Conservation (phyloP, 305 asterid genomes). For the Fraxinus paxiana region DNA sequence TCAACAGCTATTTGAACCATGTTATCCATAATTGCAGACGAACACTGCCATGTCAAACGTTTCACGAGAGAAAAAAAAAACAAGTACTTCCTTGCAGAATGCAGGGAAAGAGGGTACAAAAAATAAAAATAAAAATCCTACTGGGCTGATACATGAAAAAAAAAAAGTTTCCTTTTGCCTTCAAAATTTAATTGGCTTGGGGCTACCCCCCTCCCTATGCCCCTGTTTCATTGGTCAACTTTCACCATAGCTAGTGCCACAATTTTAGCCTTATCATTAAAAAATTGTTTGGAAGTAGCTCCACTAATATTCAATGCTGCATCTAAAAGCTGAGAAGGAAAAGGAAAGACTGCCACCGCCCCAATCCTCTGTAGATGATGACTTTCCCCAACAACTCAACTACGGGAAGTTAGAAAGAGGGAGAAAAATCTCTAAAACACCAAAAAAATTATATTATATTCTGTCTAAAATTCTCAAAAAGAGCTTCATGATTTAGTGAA, state of each 20-base stretch:
- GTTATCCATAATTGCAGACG: background rate
- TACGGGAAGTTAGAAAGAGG: background rate
- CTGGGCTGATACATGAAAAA: background rate
- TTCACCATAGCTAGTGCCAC: background rate
- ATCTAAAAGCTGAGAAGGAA: background rate
- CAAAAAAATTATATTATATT: background rate
- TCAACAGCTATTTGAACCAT: background rate
- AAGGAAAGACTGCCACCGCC: background rate
- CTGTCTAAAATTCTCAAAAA: background rate
- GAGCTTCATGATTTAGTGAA: background rate
- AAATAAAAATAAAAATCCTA: background rate
- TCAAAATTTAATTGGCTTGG: background rate
- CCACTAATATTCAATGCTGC: background rate
- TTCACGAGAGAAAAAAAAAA: background rate
- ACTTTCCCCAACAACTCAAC: background rate
- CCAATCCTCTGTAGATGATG: background rate
- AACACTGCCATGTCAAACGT: background rate
- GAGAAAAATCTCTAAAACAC: background rate
- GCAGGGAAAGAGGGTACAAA: background rate
- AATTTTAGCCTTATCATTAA: background rate
- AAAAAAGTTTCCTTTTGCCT: background rate
- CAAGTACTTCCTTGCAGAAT: background rate
- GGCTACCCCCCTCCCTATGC: background rate
- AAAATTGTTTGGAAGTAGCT: background rate
- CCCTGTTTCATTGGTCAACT: background rate